These are phyloP conservation scores for Saccharomyces hybrid DNA, from an alignment of 1,139 yeast genomes.

Conservation along the genomic window DNA sequence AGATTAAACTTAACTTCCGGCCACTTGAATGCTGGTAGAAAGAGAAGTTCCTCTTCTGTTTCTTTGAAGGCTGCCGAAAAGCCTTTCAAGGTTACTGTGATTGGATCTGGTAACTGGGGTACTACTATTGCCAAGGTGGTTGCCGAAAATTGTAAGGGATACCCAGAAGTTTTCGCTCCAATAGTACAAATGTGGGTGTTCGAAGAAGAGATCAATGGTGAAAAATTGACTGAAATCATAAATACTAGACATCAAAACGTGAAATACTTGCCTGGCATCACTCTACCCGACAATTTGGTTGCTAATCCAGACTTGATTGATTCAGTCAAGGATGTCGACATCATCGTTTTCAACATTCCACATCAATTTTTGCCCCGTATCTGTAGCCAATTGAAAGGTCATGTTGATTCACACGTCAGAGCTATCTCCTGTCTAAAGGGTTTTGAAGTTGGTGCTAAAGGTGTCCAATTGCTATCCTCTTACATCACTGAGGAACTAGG, in stretches of 20 bases:
- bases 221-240: slow-evolving; percentile 76
- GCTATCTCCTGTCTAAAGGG: slow-evolving; percentile 95
- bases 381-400: slow-evolving; percentile 65
- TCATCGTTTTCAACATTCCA: slow-evolving; percentile 83
- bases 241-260: slow-evolving; percentile 84
- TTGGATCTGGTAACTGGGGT: slow-evolving; percentile 89
- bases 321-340: slow-evolving; percentile 69
- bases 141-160: slow-evolving; percentile 71
- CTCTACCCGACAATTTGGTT: slow-evolving; percentile 66
- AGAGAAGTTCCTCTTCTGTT: slow-evolving; percentile 14
- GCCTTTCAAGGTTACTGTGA: slow-evolving; percentile 44
- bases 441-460: slow-evolving; percentile 70
- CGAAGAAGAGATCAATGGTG: slow-evolving; percentile 67
- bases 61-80: slow-evolving; percentile 21
- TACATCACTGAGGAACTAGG: slow-evolving; percentile 70
- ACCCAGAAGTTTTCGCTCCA: slow-evolving; percentile 57
- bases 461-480: slow-evolving; percentile 71
- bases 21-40: slow-evolving; percentile 16
- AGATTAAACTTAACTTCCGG: slow-evolving; percentile 29
- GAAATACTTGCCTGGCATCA: slow-evolving; percentile 74
- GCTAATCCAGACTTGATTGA: slow-evolving; percentile 78
- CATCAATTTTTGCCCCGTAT: slow-evolving; percentile 82
- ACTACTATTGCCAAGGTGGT: slow-evolving; percentile 91
- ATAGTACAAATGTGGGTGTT: slow-evolving; percentile 91
- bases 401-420: slow-evolving; percentile 58